Evolutionary conservation across 1,284 basidiomycete genomes (phyloP).

Genomic region (Golubevia pallescens): DNA sequence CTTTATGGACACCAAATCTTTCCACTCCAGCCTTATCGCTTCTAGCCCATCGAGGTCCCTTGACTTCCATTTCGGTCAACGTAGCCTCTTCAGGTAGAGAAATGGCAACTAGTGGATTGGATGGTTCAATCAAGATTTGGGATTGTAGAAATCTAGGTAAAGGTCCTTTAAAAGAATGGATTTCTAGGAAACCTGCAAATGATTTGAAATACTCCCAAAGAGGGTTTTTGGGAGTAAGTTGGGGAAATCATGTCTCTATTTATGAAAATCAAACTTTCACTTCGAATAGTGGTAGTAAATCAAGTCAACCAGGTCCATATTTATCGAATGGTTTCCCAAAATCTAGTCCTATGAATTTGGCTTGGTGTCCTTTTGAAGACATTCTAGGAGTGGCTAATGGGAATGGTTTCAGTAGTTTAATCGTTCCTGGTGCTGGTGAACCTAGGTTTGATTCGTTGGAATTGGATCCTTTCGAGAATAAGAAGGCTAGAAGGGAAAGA

Average conservation of each 20-base stretch:
- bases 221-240: slow-evolving; percentile 81
- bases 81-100: slow-evolving; percentile 77
- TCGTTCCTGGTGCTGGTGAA: slow-evolving; percentile 91
- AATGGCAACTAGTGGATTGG: slow-evolving; percentile 86
- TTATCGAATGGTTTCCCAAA: slow-evolving; percentile 52
- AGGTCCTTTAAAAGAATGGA: slow-evolving; percentile 78
- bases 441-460: slow-evolving; percentile 92
- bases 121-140: slow-evolving; percentile 91
- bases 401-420: slow-evolving; percentile 79
- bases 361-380: slow-evolving; percentile 85
- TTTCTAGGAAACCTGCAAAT: slow-evolving; percentile 68
- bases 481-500: slow-evolving; percentile 80
- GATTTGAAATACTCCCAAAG: slow-evolving; percentile 70
- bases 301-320: slow-evolving; percentile 68
- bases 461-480: slow-evolving; percentile 91
- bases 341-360: slow-evolving; percentile 75
- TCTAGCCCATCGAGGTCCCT: slow-evolving; percentile 86
- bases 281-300: neutral
- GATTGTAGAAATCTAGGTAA: slow-evolving; percentile 94
- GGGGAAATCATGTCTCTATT: slow-evolving; percentile 82
- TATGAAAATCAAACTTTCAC: slow-evolving; percentile 32
- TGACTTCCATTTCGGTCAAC: slow-evolving; percentile 82
- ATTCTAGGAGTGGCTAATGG: slow-evolving; percentile 77
- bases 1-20: slow-evolving; percentile 94
- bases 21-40: slow-evolving; percentile 88